These are phyloP conservation scores for Globisporangium cylindrosporum DNA, from an alignment of 352 stramenopile genomes.

Conservation along the genomic window DNA sequence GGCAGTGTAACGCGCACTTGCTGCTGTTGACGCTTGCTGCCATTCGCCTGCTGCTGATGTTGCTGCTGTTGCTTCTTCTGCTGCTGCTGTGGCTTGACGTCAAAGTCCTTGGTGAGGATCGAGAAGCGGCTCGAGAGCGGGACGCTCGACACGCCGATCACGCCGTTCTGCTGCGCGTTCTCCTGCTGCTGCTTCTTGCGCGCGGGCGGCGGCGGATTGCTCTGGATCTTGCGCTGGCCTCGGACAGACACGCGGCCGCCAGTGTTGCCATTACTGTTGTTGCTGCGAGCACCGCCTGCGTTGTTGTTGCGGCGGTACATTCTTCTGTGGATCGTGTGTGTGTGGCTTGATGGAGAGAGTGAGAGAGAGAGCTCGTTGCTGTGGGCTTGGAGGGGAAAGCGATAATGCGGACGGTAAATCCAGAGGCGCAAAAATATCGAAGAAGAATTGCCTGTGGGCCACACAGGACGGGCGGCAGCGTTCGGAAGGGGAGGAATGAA, in stretches of 20 bases:
- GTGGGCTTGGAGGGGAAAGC: conserved; percentile 5
- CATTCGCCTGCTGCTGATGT: conserved; percentile 14
- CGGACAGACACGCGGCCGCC: conserved; percentile 45
- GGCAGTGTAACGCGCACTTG: conserved; percentile 21
- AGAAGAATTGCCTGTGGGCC: neutral
- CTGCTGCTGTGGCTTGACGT: conserved; percentile 20
- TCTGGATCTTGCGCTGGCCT: conserved; percentile 60
- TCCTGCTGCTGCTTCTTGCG: conserved; percentile 26
- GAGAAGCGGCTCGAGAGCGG: conserved; percentile 79
- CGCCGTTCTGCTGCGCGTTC: conserved; percentile 15
- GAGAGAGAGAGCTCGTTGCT: neutral
- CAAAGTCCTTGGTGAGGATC: conserved; percentile 46
- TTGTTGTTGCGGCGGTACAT: conserved; percentile 18
- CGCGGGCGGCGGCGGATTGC: conserved; percentile 25
- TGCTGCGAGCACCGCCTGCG: neutral
- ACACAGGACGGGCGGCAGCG: neutral
- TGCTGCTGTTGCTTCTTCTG: conserved; percentile 6
- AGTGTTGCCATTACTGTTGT: conserved; percentile 23
- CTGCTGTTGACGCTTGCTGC: conserved; percentile 20
- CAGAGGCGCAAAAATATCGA: neutral
- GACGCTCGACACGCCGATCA: conserved; percentile 67
- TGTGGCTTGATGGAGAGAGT: neutral
- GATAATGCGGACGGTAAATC: neutral
- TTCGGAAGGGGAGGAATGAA: neutral
- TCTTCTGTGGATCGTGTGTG: conserved; percentile 2